Base-by-base conservation (phyloP, 2,329 filamentous ascomycete genomes). In the Raffaelea albimanens region DNA sequence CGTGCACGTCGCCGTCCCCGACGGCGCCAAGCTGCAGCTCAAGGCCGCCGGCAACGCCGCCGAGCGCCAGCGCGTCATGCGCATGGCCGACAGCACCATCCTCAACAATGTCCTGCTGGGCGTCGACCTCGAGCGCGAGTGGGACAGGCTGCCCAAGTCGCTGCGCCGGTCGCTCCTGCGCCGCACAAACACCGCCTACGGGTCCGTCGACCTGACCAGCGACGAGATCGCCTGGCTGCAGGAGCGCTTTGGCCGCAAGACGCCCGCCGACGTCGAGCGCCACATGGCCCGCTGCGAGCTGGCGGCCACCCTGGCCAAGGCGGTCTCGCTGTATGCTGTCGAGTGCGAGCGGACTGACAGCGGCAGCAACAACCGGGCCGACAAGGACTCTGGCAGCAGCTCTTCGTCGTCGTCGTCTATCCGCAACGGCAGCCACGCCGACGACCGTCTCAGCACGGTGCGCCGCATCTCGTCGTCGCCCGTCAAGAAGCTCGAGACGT, bases 21-120 rank as follows among this genome's bases (percentile, higher is more conserved):
- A 57, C 34, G 50, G 54, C 16, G 41, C 54, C 23, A 55, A 56
- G 42, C 48, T 48, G 18, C 53, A 54, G 39, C 51, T 56, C 14
- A 47, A 53, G 39, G 49, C 48, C 11, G 55, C 47, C 3, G 19
- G n/a, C n/a, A n/a, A n/a, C n/a, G 25, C 40, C 10, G 41, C 47
- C 20, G 50, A 55, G 43, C 47, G 52, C 16, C 19, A 42, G 16
- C 49, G 50, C n/a, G 43, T 52, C 23, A 33, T 54, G 3, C 40
- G 49, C 20, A 43, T 34, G 16, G 43, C 40, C 19, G 53, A 56
- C 19, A 40, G 40, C 40, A 46, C 39, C 16, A 33, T 52, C 18
- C 49, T 57, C n/a, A 41, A 40, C 7, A 48, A 55, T 40, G 42
- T 51, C 20, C 42, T 52, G n/a, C 49, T 57, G 4, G 54, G 53